A percentile compares a stretch with the other conserved stretches of the same genome.
phyloP scores from a whole-genome alignment of 352 stramenopile genomes.

The Albugo laibachii region DNA sequence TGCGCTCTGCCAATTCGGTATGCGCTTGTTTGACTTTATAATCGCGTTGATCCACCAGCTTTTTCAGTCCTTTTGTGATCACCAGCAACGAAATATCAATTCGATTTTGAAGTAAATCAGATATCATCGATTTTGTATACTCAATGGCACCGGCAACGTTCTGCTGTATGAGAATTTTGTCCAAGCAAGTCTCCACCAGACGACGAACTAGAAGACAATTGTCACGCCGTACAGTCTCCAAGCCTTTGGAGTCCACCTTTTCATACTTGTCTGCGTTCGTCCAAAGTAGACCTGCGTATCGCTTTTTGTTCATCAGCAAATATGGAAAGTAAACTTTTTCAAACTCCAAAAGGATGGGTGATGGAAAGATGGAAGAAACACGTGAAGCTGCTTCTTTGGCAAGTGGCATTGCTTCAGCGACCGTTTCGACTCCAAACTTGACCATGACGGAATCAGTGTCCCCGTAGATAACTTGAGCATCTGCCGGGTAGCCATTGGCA shows the following conservation, averaged over 20 bases:
- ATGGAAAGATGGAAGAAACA: conserved; percentile 93
- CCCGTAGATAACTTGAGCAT: conserved; percentile 97
- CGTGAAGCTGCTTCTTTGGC: conserved; percentile 89
- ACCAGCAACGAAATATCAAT: conserved; percentile 99
- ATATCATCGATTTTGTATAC: conserved; percentile 97
- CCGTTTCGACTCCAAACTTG: conserved; percentile 93
- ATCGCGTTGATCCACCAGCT: conserved; percentile 93
- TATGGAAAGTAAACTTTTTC: conserved; percentile 99
- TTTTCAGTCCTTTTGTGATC: conserved; percentile 98
- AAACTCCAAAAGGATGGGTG: conserved; percentile 97
- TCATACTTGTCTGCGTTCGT: conserved; percentile 92
- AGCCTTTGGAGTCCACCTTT: conserved; percentile 96
- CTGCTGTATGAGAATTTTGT: conserved; percentile 97
- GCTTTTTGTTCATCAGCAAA: conserved; percentile 99
- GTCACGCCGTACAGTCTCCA: conserved; percentile 98
- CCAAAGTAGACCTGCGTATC: conserved; percentile 68
- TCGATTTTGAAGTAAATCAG: conserved; percentile 98
- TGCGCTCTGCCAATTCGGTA: conserved; percentile 95
- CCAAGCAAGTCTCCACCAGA: conserved; percentile 92
- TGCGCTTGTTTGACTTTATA: conserved; percentile 99
- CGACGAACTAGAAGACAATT: conserved; percentile 96
- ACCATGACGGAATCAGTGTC: conserved; percentile 99
- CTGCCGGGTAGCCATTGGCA: conserved; percentile 81
- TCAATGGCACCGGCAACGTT: conserved; percentile 89
- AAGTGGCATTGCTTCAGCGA: conserved; percentile 95